These are phyloP conservation scores for Glutinoglossum americanum DNA, from an alignment of 495 filamentous ascomycete species.

Conservation along the genomic window DNA sequence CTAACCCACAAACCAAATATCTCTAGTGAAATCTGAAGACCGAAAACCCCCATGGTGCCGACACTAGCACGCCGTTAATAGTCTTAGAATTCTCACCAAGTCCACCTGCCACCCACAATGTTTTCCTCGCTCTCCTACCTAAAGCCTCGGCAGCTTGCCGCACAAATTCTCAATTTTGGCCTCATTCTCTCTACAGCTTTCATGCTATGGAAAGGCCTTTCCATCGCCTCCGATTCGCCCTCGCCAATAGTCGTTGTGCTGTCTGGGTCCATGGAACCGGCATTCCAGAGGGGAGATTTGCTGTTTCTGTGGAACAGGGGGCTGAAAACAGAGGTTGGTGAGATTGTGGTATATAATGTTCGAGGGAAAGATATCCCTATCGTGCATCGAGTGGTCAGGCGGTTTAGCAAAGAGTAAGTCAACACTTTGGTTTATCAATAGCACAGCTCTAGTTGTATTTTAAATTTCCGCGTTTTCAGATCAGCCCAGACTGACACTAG, in stretches of 20 bases:
- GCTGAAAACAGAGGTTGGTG: conserved; percentile 15
- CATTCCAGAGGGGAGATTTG: conserved; percentile 86
- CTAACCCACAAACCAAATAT: not conserved
- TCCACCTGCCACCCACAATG: conserved; percentile 27
- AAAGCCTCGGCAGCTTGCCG: conserved; percentile 58
- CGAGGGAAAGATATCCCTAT: conserved; percentile 83
- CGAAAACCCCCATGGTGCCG: not conserved
- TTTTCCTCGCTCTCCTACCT: conserved; percentile 39
- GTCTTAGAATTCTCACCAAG: not conserved
- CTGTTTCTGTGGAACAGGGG: conserved; percentile 89
- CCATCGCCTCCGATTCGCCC: conserved; percentile 63
- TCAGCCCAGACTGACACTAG: not conserved
- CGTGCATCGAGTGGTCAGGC: conserved; percentile 59
- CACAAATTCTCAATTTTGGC: conserved; percentile 88
- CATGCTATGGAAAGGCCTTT: conserved; percentile 96
- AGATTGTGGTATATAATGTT: conserved; percentile 58
- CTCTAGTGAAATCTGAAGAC: not conserved
- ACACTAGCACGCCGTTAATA: not conserved
- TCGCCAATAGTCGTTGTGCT: conserved; percentile 92
- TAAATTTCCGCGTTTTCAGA: not conserved
- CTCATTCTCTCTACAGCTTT: conserved; percentile 88
- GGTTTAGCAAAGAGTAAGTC: conserved; percentile 25
- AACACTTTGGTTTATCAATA: not conserved
- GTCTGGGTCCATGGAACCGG: conserved; percentile 89
- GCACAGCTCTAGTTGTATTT: not conserved